Conservation (phyloP, 2,329 filamentous ascomycete genomes). For the Fonsecaea monophora region DNA sequence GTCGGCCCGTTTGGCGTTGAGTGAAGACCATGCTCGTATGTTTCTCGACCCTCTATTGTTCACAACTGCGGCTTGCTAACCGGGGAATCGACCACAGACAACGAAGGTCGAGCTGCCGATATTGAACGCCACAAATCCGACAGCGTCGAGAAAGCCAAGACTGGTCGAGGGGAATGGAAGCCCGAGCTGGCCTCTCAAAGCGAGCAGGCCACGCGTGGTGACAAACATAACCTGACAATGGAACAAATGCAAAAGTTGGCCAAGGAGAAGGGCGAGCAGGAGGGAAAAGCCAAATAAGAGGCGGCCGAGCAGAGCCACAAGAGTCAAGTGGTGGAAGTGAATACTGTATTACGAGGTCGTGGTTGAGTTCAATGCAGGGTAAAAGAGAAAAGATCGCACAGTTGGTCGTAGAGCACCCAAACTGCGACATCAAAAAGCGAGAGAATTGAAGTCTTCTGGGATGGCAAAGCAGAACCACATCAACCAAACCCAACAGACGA, state of each 20-base stretch:
- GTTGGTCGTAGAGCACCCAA: neutral
- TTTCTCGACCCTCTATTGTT: neutral
- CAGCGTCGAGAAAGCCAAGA: slow-evolving; percentile 35
- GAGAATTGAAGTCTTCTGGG: neutral
- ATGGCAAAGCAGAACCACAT: neutral
- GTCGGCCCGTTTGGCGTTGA: slow-evolving; percentile 29
- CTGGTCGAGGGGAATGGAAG: slow-evolving; percentile 41
- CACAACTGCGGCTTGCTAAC: slow-evolving; percentile 11
- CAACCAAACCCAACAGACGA: neutral
- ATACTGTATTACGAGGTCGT: neutral
- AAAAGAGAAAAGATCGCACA: neutral
- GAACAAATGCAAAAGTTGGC: slow-evolving; percentile 40
- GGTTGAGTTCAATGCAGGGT: neutral
- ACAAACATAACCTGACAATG: slow-evolving; percentile 37
- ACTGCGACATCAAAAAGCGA: neutral
- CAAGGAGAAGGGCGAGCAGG: slow-evolving; percentile 22
- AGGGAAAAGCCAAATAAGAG: neutral
- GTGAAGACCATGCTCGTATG: slow-evolving; percentile 33
- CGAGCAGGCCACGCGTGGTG: slow-evolving; percentile 33
- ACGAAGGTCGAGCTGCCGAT: slow-evolving; percentile 30
- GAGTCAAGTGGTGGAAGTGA: neutral
- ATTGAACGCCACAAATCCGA: slow-evolving; percentile 39
- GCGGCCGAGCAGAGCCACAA: neutral
- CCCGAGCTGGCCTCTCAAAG: slow-evolving; percentile 37
- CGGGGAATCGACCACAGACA: slow-evolving; percentile 21